Conservation (phyloP, 768 basidiomycete genomes). For the Chalciporus sphaerocephalus region DNA sequence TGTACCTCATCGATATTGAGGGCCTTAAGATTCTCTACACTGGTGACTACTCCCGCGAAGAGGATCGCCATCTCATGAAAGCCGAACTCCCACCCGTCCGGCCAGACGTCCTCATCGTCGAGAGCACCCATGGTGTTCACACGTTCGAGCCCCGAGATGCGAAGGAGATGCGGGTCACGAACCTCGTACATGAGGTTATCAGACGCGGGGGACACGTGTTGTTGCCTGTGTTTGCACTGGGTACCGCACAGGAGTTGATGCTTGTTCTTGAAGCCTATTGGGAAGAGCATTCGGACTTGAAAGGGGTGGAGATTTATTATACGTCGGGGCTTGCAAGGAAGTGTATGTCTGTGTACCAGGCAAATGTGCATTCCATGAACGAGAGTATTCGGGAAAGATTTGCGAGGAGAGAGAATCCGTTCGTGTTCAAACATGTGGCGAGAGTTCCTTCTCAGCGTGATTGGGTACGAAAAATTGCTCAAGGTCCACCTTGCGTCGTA, state of each 20-base stretch:
- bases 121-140: constrained; percentile 95
- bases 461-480: constrained; percentile 85
- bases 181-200: constrained; percentile 87
- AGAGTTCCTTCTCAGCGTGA: constrained; percentile 69
- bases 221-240: constrained; percentile 92
- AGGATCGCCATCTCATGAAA: constrained; percentile 92
- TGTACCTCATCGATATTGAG: constrained; percentile 97
- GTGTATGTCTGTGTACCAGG: constrained; percentile 97
- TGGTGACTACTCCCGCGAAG: constrained; percentile 98
- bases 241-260: constrained; percentile 89
- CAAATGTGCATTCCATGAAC: constrained; percentile 97
- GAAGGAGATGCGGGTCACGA: constrained; percentile 86
- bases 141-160: constrained; percentile 81
- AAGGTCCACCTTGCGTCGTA: constrained; percentile 91
- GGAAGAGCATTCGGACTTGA: constrained; percentile 89
- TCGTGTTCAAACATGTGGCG: constrained; percentile 92
- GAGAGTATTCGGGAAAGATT: constrained; percentile 84
- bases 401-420: constrained; percentile 92
- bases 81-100: constrained; percentile 87
- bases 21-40: constrained; percentile 96
- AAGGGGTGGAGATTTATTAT: constrained; percentile 90
- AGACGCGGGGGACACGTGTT: constrained; percentile 88
- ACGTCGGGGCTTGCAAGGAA: constrained; percentile 90
- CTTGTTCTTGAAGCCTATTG: constrained; percentile 95
- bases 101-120: constrained; percentile 93